Evolutionary conservation across 1,139 yeast genomes (phyloP).

Genomic region (Hyphopichia pseudoburtonii): DNA sequence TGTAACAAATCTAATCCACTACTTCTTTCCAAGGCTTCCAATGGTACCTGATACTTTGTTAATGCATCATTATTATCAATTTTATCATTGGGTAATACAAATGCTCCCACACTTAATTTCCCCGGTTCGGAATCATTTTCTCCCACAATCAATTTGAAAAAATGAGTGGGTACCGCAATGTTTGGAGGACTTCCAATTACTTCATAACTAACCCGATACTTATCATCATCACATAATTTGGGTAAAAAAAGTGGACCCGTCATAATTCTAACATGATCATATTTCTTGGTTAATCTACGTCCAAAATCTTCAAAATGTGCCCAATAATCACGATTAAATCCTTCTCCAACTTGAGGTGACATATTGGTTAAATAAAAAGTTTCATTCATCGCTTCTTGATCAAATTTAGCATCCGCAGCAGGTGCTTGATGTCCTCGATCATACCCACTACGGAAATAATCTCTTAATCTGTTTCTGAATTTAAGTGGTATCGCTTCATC

Average conservation of each 20-base stretch:
- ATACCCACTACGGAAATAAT: constrained; percentile 92
- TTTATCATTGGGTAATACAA: constrained; percentile 82
- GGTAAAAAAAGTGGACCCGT: constrained; percentile 96
- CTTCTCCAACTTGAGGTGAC: constrained; percentile 97
- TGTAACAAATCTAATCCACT: constrained; percentile 82
- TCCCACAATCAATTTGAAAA: constrained; percentile 86
- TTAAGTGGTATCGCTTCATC: constrained; percentile 79
- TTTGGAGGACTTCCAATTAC: constrained; percentile 96
- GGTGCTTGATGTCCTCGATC: constrained; percentile 98
- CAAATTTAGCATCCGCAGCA: constrained; percentile 93
- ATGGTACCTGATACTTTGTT: constrained; percentile 78
- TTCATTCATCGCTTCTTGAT: constrained; percentile 90
- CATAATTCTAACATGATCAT: constrained; percentile 75
- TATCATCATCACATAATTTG: constrained; percentile 65
- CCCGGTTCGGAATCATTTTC: constrained; percentile 56
- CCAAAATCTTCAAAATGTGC: constrained; percentile 92
- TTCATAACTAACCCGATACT: constrained; percentile 81
- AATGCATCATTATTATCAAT: constrained; percentile 73
- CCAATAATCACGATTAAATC: constrained; percentile 96
- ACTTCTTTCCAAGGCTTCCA: constrained; percentile 84
- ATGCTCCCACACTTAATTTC: constrained; percentile 79
- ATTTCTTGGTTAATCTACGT: constrained; percentile 67
- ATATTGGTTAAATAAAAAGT: constrained; percentile 87
- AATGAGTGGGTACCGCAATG: constrained; percentile 96
- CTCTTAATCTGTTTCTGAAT: constrained; percentile 75